phyloP scores from a whole-genome alignment of 257 asterid species.

The Capsicum chinense region DNA sequence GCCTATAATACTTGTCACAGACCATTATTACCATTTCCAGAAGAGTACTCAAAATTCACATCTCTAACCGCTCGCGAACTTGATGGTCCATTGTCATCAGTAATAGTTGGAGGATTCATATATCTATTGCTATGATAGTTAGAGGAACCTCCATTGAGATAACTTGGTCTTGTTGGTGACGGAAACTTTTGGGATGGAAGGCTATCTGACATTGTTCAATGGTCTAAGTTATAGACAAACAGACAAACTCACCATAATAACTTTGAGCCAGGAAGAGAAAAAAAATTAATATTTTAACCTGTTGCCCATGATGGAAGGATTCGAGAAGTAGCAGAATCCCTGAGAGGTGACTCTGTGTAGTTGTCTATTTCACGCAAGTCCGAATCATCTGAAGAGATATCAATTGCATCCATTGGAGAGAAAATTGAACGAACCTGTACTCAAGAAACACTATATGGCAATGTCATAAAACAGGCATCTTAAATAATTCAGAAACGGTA shows the following conservation, averaged over 20 bases:
- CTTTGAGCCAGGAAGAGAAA: not conserved
- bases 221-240: slow-evolving; percentile 1
- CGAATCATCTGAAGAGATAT: slow-evolving; percentile 77
- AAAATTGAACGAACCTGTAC: slow-evolving; percentile 33
- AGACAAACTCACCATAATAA: slow-evolving; percentile 17
- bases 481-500: slow-evolving; percentile 43
- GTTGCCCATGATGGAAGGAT: slow-evolving; percentile 58
- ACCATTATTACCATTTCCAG: slow-evolving; percentile 41
- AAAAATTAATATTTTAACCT: slow-evolving; percentile 49
- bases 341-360: slow-evolving; percentile 66
- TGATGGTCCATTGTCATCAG: slow-evolving; percentile 51
- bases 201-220: slow-evolving; percentile 47
- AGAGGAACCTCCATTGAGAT: slow-evolving; percentile 49
- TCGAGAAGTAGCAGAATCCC: slow-evolving; percentile 60
- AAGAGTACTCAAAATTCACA: slow-evolving; percentile 34
- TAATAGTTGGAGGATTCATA: slow-evolving; percentile 36
- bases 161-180: slow-evolving; percentile 47
- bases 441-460: slow-evolving; percentile 30
- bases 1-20: slow-evolving; percentile 13
- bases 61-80: slow-evolving; percentile 41
- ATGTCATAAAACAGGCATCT: slow-evolving; percentile 41
- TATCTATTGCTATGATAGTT: slow-evolving; percentile 37
- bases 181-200: slow-evolving; percentile 39
- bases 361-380: slow-evolving; percentile 78
- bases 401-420: slow-evolving; percentile 54